Evolutionary conservation across 2,329 filamentous ascomycete genomes (phyloP), one percentile per base, ranked within the genome.

Genomic region (Aureobasidium sp.): DNA sequence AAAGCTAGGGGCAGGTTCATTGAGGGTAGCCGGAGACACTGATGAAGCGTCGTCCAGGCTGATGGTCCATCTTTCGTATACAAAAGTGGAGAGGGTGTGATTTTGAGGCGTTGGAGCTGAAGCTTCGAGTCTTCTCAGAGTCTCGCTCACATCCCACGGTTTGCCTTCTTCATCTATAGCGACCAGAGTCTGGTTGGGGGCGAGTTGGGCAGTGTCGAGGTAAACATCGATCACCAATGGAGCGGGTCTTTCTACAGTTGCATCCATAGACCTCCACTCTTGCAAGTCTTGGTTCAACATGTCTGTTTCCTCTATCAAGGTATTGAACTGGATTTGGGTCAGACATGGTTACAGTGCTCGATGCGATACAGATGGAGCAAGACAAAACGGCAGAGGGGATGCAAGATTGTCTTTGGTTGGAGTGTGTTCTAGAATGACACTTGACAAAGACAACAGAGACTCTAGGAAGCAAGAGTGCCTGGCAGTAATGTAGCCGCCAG

Each of bases 231-330:
- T 90, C 66, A 95, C 84, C 72, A 99, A 79, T 3, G 91, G 87
- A 41, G 89, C 88, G 39, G 94, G 94, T 63, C 83, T 85, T 68
- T 88, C 87, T 55, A 90, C 85, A 65, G 88, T 82, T 63, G 88
- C 85, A 72, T 93, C 89, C 71, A 89, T 89, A 49, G 79, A 83
- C 74, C 87, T 93, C 92, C 92, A 99, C 62, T 85, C 81, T 68
- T 83, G 82, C 65, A 97, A 82, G 66, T 94, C 89, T 66, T 95
- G 88, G 69, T 83, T 81, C 70, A 96, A 91, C 64, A 89, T 86
- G 70, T 96, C 90, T 65, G 93, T 93, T 68, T 99, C 94, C 68
- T 96, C 89, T 48, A 96, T 87, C 67, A 96, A 89, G 67, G 97
- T 86, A 78, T 96, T 95, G 76, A 97, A 99, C 94, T 97, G 70